These are phyloP conservation scores for Myxozyma udenii DNA, from an alignment of 805 yeast species.

Conservation along the genomic window DNA sequence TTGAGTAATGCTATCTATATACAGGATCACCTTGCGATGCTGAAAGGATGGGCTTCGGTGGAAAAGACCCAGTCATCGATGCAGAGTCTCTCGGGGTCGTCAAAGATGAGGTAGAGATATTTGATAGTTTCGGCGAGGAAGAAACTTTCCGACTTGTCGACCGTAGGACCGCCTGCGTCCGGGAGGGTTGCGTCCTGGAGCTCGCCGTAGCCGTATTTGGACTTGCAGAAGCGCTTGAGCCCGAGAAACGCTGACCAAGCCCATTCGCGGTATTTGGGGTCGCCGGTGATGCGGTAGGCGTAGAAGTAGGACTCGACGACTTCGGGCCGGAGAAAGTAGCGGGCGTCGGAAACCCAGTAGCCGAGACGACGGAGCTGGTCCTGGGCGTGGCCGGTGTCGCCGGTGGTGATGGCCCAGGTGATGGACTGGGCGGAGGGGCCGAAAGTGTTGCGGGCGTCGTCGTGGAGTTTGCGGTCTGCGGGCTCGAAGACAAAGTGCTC, in stretches of 20 bases:
- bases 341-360: conserved; percentile 32
- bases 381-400: conserved; percentile 17
- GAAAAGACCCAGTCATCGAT: conserved; percentile 47
- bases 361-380: conserved; percentile 22
- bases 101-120: conserved; percentile 48
- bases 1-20: not conserved
- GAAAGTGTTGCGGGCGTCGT: not conserved
- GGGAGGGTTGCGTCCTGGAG: conserved; percentile 38
- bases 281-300: conserved; percentile 53
- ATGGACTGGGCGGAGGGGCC: conserved; percentile 6
- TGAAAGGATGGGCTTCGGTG: conserved; percentile 3
- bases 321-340: conserved; percentile 49
- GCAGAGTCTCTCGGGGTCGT: conserved; percentile 38
- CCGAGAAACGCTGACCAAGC: conserved; percentile 45
- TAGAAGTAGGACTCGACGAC: conserved; percentile 52
- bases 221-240: conserved; percentile 35
- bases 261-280: conserved; percentile 47
- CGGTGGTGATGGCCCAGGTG: conserved; percentile 19
- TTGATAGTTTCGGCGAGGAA: conserved; percentile 56
- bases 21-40: not conserved
- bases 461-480: not conserved
- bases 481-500: conserved; percentile 26
- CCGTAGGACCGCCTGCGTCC: conserved; percentile 20
- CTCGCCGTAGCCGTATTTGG: conserved; percentile 39
- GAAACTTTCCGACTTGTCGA: conserved; percentile 45